Evolutionary conservation across 768 basidiomycete species (phyloP).

Genomic region (Leucocoprinus sp.): DNA sequence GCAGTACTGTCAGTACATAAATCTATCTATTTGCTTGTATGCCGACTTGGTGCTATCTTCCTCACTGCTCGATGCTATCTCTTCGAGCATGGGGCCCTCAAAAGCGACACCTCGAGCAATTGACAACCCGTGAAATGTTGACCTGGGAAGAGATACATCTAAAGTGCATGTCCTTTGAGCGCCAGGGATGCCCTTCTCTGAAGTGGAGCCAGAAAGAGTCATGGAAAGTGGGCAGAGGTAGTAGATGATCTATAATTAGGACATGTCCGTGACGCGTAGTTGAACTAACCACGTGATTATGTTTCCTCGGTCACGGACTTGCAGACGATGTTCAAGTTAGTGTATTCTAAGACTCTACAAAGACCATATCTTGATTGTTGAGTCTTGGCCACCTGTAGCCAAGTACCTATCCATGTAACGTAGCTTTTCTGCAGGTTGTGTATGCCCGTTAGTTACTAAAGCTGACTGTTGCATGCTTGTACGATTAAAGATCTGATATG

Average conservation of each 20-base stretch:
- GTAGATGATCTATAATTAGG: conserved; percentile 7
- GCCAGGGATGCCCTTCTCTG: not conserved
- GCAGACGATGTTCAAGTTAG: too few species aligned
- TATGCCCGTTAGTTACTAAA: conserved; percentile 88
- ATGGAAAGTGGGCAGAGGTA: not conserved
- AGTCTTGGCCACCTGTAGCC: conserved; percentile 83
- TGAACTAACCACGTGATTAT: conserved; percentile 8
- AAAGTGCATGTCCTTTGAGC: not conserved
- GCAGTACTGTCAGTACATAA: not conserved
- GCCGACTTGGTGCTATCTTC: conserved; percentile 33
- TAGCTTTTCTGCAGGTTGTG: conserved; percentile 75
- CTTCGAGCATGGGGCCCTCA: conserved; percentile 6
- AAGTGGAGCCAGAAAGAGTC: not conserved
- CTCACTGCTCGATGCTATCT: conserved; percentile 42
- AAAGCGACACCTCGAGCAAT: not conserved
- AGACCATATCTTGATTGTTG: conserved; percentile 88
- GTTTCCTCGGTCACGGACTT: too few species aligned
- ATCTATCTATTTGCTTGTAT: not conserved
- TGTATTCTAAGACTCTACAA: conserved; percentile 35
- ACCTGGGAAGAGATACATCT: not conserved
- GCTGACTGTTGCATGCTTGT: conserved; percentile 86
- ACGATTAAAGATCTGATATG: conserved; percentile 80
- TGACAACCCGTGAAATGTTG: not conserved
- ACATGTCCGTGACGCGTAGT: conserved; percentile 5
- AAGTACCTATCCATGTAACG: conserved; percentile 97